Conservation (phyloP, 2,329 filamentous ascomycete genomes). For the Colletotrichum sublineola region DNA sequence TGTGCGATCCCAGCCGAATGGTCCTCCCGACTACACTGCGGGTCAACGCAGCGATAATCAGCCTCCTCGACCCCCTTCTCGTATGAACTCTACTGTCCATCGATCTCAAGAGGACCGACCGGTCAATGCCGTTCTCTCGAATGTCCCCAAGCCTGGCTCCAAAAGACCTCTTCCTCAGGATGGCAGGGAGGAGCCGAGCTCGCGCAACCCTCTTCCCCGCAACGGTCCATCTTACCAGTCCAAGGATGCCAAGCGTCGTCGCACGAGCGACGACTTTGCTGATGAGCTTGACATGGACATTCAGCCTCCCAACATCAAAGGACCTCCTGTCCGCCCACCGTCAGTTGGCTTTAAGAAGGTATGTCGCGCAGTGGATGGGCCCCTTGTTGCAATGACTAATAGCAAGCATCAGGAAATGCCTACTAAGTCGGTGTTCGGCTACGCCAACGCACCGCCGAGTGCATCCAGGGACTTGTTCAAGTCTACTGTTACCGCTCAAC, state of each 20-base stretch:
- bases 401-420: conserved; percentile 65
- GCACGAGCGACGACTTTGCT: conserved; percentile 80
- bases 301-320: conserved; percentile 75
- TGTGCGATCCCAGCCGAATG: conserved; percentile 66
- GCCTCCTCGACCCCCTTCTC: conserved; percentile 63
- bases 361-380: conserved; percentile 46
- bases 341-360: conserved; percentile 80
- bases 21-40: conserved; percentile 60
- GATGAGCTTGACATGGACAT: conserved; percentile 72
- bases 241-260: conserved; percentile 83
- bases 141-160: conserved; percentile 77
- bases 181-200: conserved; percentile 67
- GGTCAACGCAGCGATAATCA: conserved; percentile 47
- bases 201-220: conserved; percentile 61
- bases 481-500: conserved; percentile 74
- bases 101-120: conserved; percentile 73
- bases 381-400: conserved; percentile 13
- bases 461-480: conserved; percentile 73
- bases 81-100: conserved; percentile 68
- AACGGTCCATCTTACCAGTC: conserved; percentile 74
- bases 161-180: conserved; percentile 82
- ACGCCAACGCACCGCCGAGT: conserved; percentile 69
- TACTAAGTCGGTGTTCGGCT: conserved; percentile 73
- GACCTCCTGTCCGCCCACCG: conserved; percentile 82
- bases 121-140: conserved; percentile 70